A percentile compares a stretch with the other conserved stretches of the same genome.
Conservation (phyloP, 1,284 basidiomycete species). For the Schizophyllum commune region DNA sequence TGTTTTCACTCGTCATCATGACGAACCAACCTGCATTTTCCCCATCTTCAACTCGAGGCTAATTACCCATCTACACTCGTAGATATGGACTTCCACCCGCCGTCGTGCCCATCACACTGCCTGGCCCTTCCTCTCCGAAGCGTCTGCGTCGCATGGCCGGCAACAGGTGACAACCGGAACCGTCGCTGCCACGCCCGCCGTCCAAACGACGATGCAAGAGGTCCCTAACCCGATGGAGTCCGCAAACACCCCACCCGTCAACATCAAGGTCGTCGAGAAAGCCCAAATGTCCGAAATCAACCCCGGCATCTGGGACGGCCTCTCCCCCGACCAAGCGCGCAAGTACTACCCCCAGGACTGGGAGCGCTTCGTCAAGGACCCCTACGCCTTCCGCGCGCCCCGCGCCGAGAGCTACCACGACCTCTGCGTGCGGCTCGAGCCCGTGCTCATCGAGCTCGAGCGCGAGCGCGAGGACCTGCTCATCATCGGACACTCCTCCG, state of each 20-base stretch:
- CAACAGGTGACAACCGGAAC: neutral
- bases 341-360: slow-evolving; percentile 92
- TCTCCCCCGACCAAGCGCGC: slow-evolving; percentile 85
- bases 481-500: slow-evolving; percentile 96
- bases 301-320: slow-evolving; percentile 93
- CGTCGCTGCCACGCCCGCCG: slow-evolving; percentile 5
- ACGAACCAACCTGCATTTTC: neutral
- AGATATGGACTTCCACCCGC: slow-evolving; percentile 97
- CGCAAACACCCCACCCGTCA: slow-evolving; percentile 22
- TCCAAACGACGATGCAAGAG: neutral
- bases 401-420: slow-evolving; percentile 88
- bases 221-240: neutral
- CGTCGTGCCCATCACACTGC: slow-evolving; percentile 91
- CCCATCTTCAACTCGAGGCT: neutral
- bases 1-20: slow-evolving; percentile 14
- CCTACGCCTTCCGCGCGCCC: slow-evolving; percentile 89
- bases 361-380: slow-evolving; percentile 87
- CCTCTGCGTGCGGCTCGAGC: slow-evolving; percentile 76
- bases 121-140: slow-evolving; percentile 77
- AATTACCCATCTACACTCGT: neutral
- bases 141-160: slow-evolving; percentile 9
- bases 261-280: slow-evolving; percentile 86
- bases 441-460: slow-evolving; percentile 98
- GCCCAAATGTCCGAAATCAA: slow-evolving; percentile 98
- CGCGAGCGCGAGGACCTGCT: slow-evolving; percentile 91